These are phyloP conservation scores for Odontarrhena argentea DNA, from an alignment of 345 rosid genomes.

Conservation along the genomic window DNA sequence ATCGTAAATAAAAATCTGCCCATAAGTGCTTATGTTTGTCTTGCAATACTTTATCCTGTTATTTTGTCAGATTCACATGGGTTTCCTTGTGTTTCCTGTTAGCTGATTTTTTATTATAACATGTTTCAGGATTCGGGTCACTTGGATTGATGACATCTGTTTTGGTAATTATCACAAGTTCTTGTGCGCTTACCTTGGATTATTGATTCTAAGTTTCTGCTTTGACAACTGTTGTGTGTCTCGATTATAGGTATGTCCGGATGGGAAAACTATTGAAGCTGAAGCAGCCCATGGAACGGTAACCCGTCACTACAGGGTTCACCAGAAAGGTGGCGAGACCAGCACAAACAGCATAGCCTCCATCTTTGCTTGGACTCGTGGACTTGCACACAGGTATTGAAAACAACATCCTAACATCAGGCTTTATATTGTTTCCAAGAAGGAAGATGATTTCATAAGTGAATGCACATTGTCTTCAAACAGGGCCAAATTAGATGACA, in stretches of 20 bases:
- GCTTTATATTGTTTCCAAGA: background rate
- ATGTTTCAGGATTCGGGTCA: constrained; percentile 79
- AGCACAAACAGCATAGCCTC: constrained; percentile 99
- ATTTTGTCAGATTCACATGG: background rate
- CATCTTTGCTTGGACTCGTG: constrained; percentile 96
- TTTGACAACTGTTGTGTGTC: constrained; percentile 23
- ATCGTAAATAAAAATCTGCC: background rate
- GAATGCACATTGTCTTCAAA: constrained; percentile 15
- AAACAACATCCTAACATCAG: background rate
- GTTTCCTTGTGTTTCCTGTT: background rate
- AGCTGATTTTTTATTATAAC: constrained; percentile 29
- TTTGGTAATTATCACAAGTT: constrained; percentile 52
- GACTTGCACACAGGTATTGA: constrained; percentile 91
- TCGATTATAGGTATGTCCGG: constrained; percentile 82
- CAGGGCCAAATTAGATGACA: constrained; percentile 94
- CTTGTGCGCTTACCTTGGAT: background rate
- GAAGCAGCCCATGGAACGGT: constrained; percentile 99
- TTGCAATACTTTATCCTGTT: background rate
- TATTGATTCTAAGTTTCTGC: constrained; percentile 12
- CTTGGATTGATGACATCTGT: constrained; percentile 99
- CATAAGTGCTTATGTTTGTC: background rate
- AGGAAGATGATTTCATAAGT: background rate
- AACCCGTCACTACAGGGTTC: constrained; percentile 94
- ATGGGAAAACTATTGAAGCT: constrained; percentile 97
- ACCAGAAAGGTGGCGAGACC: constrained; percentile 99